Percentiles rank a stretch among this genome's conserved stretches.
Conservation (phyloP, 73 alveolate genomes). For the Tetrahymena thermophila region DNA sequence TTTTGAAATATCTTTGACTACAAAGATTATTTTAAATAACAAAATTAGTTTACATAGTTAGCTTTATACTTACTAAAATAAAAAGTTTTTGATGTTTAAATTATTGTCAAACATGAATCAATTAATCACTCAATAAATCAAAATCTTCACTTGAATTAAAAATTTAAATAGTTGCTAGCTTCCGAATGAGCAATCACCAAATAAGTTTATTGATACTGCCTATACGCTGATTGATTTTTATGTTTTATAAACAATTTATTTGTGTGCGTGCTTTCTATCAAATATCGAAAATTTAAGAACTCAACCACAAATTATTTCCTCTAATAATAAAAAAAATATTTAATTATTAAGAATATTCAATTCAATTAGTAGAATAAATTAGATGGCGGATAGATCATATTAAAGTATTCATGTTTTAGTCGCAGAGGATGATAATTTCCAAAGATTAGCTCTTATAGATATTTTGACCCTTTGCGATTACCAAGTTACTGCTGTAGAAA, state of each 20-base stretch:
- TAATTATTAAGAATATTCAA: neutral
- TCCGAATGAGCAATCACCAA: too few relatives aligned
- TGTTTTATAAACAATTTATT: too few relatives aligned
- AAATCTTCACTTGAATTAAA: too few relatives aligned
- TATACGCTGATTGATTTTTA: neutral
- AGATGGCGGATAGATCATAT: neutral
- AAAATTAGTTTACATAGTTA: too few relatives aligned
- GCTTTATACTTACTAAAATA: too few relatives aligned
- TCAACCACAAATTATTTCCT: neutral
- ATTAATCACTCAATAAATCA: too few relatives aligned
- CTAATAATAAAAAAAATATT: too few relatives aligned
- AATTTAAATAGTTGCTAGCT: too few relatives aligned
- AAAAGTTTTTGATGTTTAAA: too few relatives aligned
- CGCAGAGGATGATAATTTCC: conserved; percentile 74
- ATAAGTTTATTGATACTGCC: neutral
- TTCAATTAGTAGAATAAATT: neutral
- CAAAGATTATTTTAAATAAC: too few relatives aligned
- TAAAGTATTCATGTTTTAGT: conserved; percentile 35
- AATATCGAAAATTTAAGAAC: neutral
- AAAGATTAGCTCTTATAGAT: conserved; percentile 64
- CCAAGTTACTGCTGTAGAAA: conserved; percentile 45
- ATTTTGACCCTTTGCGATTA: conserved; percentile 60
- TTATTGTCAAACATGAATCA: too few relatives aligned
- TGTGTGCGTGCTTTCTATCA: neutral
- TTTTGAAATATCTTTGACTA: too few relatives aligned